These are phyloP conservation scores for Wickerhamomyces rabaulensis DNA, from an alignment of 805 yeast species.

Conservation along the genomic window DNA sequence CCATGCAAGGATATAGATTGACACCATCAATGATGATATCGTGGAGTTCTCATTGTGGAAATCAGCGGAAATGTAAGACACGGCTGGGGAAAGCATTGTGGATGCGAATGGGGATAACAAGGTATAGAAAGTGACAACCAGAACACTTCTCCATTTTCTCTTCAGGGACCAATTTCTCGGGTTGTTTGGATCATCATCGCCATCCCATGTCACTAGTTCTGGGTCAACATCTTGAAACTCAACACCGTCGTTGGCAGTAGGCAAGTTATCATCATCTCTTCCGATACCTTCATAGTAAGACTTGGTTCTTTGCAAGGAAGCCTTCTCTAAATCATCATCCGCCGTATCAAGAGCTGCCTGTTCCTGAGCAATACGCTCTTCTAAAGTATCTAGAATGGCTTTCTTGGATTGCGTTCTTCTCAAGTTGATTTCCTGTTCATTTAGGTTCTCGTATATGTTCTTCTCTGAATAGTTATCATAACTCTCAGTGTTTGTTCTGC, in stretches of 20 bases:
- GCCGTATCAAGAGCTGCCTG: slow-evolving; percentile 5
- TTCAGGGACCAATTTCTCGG: slow-evolving; percentile 57
- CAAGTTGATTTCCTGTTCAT: slow-evolving; percentile 32
- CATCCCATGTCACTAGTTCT: slow-evolving; percentile 65
- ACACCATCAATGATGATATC: slow-evolving; percentile 43
- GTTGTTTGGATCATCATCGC: slow-evolving; percentile 51
- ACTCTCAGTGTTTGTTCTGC: slow-evolving; percentile 3
- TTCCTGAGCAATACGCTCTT: slow-evolving; percentile 21
- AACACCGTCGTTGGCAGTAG: slow-evolving; percentile 38
- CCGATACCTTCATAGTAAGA: slow-evolving; percentile 12
- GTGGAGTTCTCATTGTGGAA: slow-evolving; percentile 37
- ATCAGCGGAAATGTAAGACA: slow-evolving; percentile 38
- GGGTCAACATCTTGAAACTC: slow-evolving; percentile 56
- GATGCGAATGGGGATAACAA: slow-evolving; percentile 59
- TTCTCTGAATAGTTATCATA: slow-evolving; percentile 16
- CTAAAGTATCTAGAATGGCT: slow-evolving; percentile 35
- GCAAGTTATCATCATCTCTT: slow-evolving; percentile 25
- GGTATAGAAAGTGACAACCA: slow-evolving; percentile 48
- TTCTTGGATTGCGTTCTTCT: slow-evolving; percentile 39
- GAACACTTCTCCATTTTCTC: slow-evolving; percentile 39
- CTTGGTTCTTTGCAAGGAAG: slow-evolving; percentile 4
- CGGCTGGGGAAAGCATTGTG: slow-evolving; percentile 58
- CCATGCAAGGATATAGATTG: slow-evolving; percentile 61
- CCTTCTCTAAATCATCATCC: slow-evolving; percentile 2
- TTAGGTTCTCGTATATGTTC: slow-evolving; percentile 34